Conservation (phyloP, 768 basidiomycete species). For the Leccinum variicolor region DNA sequence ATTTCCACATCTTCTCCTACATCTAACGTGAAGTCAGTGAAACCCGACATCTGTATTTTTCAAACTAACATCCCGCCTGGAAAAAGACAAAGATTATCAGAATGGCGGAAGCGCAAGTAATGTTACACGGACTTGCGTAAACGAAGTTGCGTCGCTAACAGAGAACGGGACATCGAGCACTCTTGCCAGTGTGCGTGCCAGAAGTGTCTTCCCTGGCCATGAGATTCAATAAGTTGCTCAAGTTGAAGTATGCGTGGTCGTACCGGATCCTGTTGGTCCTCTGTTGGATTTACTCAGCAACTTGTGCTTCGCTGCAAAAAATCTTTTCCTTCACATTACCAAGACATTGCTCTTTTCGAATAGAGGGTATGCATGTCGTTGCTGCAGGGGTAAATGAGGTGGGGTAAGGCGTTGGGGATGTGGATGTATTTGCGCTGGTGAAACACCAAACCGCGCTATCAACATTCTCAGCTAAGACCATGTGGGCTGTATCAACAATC, state of each 20-base stretch:
- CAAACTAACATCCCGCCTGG: constrained; percentile 68
- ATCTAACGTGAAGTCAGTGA: constrained; percentile 44
- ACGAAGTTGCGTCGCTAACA: constrained; percentile 87
- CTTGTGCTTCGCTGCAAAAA: constrained; percentile 1
- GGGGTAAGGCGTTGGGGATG: constrained; percentile 41
- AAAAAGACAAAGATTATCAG: constrained; percentile 9
- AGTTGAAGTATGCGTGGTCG: constrained; percentile 13
- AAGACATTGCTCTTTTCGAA: constrained; percentile 98
- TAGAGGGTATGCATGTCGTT: constrained; percentile 46
- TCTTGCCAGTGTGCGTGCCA: constrained; percentile 88
- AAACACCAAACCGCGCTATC: constrained; percentile 40
- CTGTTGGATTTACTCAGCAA: constrained; percentile 33
- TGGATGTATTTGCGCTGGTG: constrained; percentile 62
- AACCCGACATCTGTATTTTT: not conserved
- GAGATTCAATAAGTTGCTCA: constrained; percentile 1
- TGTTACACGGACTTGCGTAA: constrained; percentile 67
- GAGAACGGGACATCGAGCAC: constrained; percentile 95
- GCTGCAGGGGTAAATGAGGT: constrained; percentile 34
- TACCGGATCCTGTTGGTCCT: constrained; percentile 85
- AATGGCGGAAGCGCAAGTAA: not conserved
- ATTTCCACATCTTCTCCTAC: constrained; percentile 97
- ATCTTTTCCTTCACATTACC: constrained; percentile 60
- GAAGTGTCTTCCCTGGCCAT: constrained; percentile 74
- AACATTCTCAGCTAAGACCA: not conserved
- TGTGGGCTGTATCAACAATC: not conserved